Conservation (phyloP, 2,329 filamentous ascomycete genomes). For the Alternaria sp. region DNA sequence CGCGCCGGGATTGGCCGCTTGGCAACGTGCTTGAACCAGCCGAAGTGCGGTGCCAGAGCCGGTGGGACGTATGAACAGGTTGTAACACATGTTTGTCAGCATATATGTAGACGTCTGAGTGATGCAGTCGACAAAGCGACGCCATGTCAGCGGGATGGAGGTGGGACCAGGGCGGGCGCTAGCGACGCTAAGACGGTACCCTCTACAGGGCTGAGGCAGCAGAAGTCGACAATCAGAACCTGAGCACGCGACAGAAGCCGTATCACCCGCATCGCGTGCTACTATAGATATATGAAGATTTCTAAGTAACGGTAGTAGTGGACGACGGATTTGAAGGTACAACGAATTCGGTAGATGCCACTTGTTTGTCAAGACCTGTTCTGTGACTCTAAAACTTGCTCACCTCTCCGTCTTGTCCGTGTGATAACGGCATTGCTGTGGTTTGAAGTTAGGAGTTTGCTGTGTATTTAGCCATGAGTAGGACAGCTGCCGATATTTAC, state of each 20-base stretch:
- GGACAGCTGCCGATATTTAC: neutral
- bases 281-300: neutral
- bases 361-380: neutral
- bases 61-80: neutral
- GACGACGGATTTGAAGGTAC: neutral
- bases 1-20: slow-evolving; percentile 29
- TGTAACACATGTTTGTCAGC: neutral
- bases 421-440: neutral
- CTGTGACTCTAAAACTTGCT: neutral
- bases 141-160: slow-evolving; percentile 6
- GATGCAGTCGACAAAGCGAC: slow-evolving; percentile 7
- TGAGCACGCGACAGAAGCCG: slow-evolving; percentile 1
- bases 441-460: neutral
- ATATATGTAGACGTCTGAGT: neutral
- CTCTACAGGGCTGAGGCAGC: neutral
- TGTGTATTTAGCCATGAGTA: neutral
- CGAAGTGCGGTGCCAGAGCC: slow-evolving; percentile 9
- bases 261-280: neutral
- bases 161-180: slow-evolving; percentile 16
- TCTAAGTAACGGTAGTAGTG: neutral
- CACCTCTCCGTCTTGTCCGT: neutral
- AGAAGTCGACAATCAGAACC: neutral
- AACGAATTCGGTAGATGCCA: neutral
- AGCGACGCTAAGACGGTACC: neutral
- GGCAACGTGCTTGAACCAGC: slow-evolving; percentile 25